Evolutionary conservation across 495 filamentous ascomycete species (phyloP), one percentile per base, ranked within the genome.

Genomic region (Stereocaulon alpinum): DNA sequence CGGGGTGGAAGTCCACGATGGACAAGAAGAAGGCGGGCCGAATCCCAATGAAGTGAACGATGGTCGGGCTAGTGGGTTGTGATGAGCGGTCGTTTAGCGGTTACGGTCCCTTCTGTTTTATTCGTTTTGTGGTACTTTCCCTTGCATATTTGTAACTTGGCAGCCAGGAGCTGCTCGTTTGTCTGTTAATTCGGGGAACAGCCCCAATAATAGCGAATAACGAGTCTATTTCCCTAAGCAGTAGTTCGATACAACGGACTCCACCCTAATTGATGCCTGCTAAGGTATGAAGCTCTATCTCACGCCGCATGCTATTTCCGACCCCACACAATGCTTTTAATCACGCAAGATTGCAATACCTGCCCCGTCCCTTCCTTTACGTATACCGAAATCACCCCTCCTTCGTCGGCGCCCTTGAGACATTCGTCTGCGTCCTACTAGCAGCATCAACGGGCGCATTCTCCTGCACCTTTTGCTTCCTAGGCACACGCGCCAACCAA

Each of bases 401-500:
- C 4, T 45, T 54, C 0, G 58, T 55, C 2, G 48, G 14, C 10
- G 3, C 27, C 41, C 18, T 45, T 0, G 58, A 60, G 20, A 55
- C n/a, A 42, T 44, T 56, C 41, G 50, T 57, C 30, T 55, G 42
- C 30, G 54, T 55, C 17, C 60, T 65, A 24, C 50, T 49, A 48
- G 43, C 55, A 27, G 56, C 24, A 47, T 56, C 63, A n/a, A 40
- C 40, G 22, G 54, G 48, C n/a, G 63, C 61, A 47, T 63, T 69
- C 64, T 78, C 71, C 67, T 77, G 75, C 56, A 68, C 67, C 50
- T 79, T 75, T 65, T 73, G 75, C 61, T 76, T 81, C 78, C 90
- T 91, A 17, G 88, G 87, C 54, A 95, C 86, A 6, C 90, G 75
- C 7, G 80, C 77, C 55, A 91, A 69, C 86, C 86, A 95, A 71